A percentile compares a stretch with the other conserved stretches of the same genome.
Conservation (phyloP, 768 basidiomycete species). For the Suillus variegatus region DNA sequence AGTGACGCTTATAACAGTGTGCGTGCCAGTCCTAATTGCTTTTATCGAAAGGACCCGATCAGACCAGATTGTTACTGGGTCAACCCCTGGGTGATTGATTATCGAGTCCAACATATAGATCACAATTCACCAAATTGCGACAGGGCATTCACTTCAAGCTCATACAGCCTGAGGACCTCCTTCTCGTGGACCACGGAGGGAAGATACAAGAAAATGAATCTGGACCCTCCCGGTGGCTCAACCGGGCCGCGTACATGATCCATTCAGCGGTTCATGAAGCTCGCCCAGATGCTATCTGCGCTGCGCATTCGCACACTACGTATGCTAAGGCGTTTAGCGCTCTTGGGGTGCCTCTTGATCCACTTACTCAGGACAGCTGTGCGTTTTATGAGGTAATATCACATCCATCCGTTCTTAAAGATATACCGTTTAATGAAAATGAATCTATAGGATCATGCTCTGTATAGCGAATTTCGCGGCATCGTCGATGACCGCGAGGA, state of each 20-base stretch:
- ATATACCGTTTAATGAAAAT: neutral
- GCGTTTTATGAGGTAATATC: slow-evolving; percentile 31
- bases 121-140: neutral
- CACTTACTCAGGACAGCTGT: slow-evolving; percentile 36
- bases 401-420: neutral
- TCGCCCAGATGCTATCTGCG: slow-evolving; percentile 38
- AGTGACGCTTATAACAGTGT: neutral
- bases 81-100: slow-evolving; percentile 41
- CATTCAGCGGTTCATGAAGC: slow-evolving; percentile 36
- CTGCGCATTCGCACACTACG: slow-evolving; percentile 35
- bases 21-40: neutral
- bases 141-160: slow-evolving; percentile 48
- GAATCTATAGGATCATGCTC: slow-evolving; percentile 23
- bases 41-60: slow-evolving; percentile 36
- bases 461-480: slow-evolving; percentile 36
- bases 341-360: slow-evolving; percentile 31
- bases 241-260: slow-evolving; percentile 41
- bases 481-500: slow-evolving; percentile 36
- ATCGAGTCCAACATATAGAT: neutral
- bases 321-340: slow-evolving; percentile 41
- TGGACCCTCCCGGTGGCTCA: slow-evolving; percentile 34
- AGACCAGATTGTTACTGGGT: slow-evolving; percentile 48
- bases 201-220: slow-evolving; percentile 32
- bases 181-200: slow-evolving; percentile 45
- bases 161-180: slow-evolving; percentile 44